Evolutionary conservation across 257 asterid species (phyloP), one percentile per base, ranked within the genome.

Genomic region (Solanum appendiculatum): DNA sequence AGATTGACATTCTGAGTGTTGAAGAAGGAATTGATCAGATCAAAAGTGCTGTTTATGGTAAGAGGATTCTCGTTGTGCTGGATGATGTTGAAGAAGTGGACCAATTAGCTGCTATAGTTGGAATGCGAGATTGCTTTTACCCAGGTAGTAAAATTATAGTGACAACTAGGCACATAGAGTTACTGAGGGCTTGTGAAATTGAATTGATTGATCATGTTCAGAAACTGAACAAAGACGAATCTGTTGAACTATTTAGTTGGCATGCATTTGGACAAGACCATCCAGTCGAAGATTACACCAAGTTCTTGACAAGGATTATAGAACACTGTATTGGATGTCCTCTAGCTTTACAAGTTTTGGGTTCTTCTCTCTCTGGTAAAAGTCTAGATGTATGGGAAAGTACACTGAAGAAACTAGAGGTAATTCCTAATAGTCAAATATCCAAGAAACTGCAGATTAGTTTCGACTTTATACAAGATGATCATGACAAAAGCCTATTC

Each of bases 271-370:
- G 81, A 37, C 81, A 75, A 37, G 81, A 36, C 33, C 69, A 84
- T 56, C 87, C 86, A 39, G 39, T 18, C 27, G 64, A 84, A 60
- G 66, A 54, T 60, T 60, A 72, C 54, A 40, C 18, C 18, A 54
- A 88, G 82, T 84, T 42, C 14, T 58, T 87, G 16, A 34, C 34
- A 23, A 33, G n/a, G 69, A 69, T 77, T 7, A 73, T 74, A 11
- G 13, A 29, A 31, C 27, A 74, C 27, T 82, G 86, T 20, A 72
- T 37, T 21, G 89, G 87, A 5, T 25, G 33, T 83, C 69, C 89
- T 27, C 75, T 87, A 54, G 86, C 89, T 83, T 82, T 83, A 68
- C 75, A 87, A 83, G 78, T 87, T 34, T 36, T 87, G 20, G 89
- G 89, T 29, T 83, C 87, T 36, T 83, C 84, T 54, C 73, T 88